A percentile compares a stretch with the other conserved stretches of the same genome.
These are phyloP conservation scores for Phytophthora chlamydospora DNA, from an alignment of 352 stramenopile genomes.

Conservation along the genomic window DNA sequence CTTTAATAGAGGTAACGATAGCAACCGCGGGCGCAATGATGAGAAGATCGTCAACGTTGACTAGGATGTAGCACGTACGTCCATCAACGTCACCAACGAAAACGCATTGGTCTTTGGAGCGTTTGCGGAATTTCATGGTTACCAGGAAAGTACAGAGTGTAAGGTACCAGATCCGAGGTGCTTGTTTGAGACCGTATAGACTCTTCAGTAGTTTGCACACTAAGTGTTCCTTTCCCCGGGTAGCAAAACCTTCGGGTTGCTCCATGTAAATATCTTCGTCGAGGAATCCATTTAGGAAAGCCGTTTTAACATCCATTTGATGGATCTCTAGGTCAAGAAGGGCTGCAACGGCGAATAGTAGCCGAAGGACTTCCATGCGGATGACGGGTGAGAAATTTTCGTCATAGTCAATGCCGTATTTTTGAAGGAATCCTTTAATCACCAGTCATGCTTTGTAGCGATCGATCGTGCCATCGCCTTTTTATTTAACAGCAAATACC, in stretches of 20 bases:
- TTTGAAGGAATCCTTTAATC: constrained; percentile 1
- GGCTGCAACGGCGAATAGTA: not conserved
- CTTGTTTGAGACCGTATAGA: constrained; percentile 13
- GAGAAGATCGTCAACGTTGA: constrained; percentile 15
- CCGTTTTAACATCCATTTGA: constrained; percentile 38
- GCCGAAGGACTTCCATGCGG: constrained; percentile 7
- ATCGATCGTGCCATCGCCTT: not conserved
- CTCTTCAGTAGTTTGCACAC: constrained; percentile 2
- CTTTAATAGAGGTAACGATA: constrained; percentile 10
- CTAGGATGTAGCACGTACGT: constrained; percentile 10
- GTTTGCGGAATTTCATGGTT: constrained; percentile 1
- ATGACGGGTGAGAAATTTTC: constrained; percentile 17
- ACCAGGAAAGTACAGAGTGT: constrained; percentile 9
- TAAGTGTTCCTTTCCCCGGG: not conserved
- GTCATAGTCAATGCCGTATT: constrained; percentile 18
- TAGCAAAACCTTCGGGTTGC: constrained; percentile 9
- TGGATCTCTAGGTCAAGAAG: constrained; percentile 2
- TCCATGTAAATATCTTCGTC: constrained; percentile 32
- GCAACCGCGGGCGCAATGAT: constrained; percentile 9
- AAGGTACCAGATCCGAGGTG: constrained; percentile 14
- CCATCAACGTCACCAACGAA: not conserved
- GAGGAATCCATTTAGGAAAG: constrained; percentile 22
- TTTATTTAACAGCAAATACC: constrained; percentile 23
- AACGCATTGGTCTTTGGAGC: constrained; percentile 13
- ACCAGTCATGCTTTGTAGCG: no score